Evolutionary conservation across 176 grass and related monocot species (phyloP).

Genomic region (Raddia guianensis): DNA sequence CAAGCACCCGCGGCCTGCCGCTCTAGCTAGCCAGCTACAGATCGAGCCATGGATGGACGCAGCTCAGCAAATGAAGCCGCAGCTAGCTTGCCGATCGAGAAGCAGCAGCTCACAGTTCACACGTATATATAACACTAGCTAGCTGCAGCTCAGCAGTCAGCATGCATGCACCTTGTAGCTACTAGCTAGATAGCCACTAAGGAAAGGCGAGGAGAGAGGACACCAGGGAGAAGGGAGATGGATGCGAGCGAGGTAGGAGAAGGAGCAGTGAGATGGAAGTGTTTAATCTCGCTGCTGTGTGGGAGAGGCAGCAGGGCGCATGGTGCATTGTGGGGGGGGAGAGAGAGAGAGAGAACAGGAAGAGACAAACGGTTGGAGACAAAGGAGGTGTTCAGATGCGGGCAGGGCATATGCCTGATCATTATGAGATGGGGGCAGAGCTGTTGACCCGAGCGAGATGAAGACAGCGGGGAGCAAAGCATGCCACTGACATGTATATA

Average conservation of each 20-base stretch:
- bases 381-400: constrained; percentile 57
- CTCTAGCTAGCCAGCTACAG: too few species aligned
- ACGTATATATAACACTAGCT: constrained; percentile 18
- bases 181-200: background rate
- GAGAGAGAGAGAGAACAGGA: constrained; percentile 26
- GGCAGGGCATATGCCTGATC: constrained; percentile 56
- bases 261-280: constrained; percentile 15
- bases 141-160: background rate
- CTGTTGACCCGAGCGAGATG: constrained; percentile 41
- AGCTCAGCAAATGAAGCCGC: too few species aligned
- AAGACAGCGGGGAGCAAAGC: constrained; percentile 44
- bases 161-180: background rate
- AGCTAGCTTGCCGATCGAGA: background rate
- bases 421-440: constrained; percentile 41
- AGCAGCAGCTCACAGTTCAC: background rate
- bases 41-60: too few species aligned
- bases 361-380: constrained; percentile 74
- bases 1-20: constrained; percentile 1
- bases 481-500: constrained; percentile 53
- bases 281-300: constrained; percentile 36
- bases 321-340: background rate
- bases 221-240: constrained; percentile 5
- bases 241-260: background rate
- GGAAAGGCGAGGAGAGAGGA: background rate
- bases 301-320: background rate